phyloP scores from a whole-genome alignment of 2,329 filamentous ascomycete species.

The Daldinia sp. region DNA sequence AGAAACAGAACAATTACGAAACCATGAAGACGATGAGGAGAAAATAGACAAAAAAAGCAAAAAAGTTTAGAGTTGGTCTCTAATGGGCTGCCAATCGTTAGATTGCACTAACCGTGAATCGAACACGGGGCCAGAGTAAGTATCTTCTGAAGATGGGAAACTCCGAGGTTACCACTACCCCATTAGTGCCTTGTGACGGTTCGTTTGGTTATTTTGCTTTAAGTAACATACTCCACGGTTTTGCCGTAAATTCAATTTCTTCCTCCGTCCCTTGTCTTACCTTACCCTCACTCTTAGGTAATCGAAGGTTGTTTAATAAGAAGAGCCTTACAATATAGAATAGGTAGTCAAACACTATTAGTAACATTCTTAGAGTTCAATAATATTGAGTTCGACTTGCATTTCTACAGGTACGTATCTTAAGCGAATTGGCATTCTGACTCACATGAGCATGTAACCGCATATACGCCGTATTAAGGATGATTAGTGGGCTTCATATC shows the following conservation, averaged over 20 bases:
- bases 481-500: neutral
- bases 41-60: neutral
- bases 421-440: neutral
- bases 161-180: constrained; percentile 45
- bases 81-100: constrained; percentile 31
- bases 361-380: neutral
- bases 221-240: constrained; percentile 7
- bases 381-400: neutral
- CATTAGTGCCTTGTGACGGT: constrained; percentile 34
- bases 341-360: neutral
- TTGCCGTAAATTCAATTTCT: neutral
- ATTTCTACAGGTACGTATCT: neutral
- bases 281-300: neutral
- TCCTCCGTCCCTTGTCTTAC: neutral
- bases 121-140: constrained; percentile 45
- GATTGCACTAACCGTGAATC: constrained; percentile 44
- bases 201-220: neutral
- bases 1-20: neutral
- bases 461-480: constrained; percentile 9
- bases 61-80: constrained; percentile 30
- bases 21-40: too few species aligned
- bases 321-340: neutral
- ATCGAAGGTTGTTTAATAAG: neutral
- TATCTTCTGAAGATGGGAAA: constrained; percentile 42
- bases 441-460: neutral